Evolutionary conservation across 495 filamentous ascomycete species (phyloP), one percentile per base, ranked within the genome.

Genomic region (Trichoderma gamsii): DNA sequence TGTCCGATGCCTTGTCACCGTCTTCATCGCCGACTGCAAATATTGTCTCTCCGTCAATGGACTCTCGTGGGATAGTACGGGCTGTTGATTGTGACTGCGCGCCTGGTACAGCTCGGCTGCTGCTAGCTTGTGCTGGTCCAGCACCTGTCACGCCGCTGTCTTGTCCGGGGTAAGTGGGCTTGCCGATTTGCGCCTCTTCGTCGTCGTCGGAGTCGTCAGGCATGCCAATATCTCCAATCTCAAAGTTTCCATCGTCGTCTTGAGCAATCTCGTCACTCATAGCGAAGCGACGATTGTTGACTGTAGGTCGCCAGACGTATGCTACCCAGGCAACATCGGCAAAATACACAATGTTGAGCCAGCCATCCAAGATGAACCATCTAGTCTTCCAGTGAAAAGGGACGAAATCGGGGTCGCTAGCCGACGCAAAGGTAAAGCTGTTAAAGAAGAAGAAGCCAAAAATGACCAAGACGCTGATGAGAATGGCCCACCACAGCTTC

Each of bases 231-330:
- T 92, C 93, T 15, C 91, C 90, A 72, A 99, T 97, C 76, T 99
- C 96, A 72, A 99, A 98, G 13, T 92, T 95, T 29, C 84, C 85
- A 73, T 98, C 96, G 72, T 99, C 95, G 77, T 99, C 93, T 85
- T 97, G 95, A 8, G 96, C 95, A 74, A 99, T 88, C 87, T 99
- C 95, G 73, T 99, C 95, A 79, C 90, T 94, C 95, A 99, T 99
- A 41, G 95, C 95, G 74, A 99, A 99, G 69, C 95, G 86, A 72
- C 94, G 84, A 80, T 99, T 99, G 77, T 99, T 98, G 49, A 88
- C 93, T 27, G 95, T 97, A 38, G 95, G 95, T 66, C 95, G 84
- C 95, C 95, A 99, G 44, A 99, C 82, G 73, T 98, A 99, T n/a
- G 94, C 92, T 63, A 99, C 86, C 77, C 92, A 97, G 51, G 85